Conservation (phyloP, 2,329 filamentous ascomycete genomes). For the Fusarium sp. region DNA sequence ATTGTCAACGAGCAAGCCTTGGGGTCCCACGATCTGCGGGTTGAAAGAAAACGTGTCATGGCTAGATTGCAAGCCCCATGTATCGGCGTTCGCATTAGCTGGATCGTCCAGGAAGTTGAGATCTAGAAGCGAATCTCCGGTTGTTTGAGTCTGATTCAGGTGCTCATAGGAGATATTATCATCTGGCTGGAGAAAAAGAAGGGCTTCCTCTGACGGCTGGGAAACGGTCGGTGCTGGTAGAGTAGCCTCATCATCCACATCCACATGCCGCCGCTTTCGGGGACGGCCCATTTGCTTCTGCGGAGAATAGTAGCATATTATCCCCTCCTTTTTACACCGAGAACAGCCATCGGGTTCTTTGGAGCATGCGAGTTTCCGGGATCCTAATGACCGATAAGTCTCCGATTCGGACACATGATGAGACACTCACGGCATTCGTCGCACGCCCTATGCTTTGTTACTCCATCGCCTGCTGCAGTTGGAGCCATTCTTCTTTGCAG, state of each 20-base stretch:
- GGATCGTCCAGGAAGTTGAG: slow-evolving; percentile 49
- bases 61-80: slow-evolving; percentile 50
- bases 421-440: slow-evolving; percentile 70
- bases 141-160: slow-evolving; percentile 2
- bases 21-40: slow-evolving; percentile 24
- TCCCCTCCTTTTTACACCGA: slow-evolving; percentile 65
- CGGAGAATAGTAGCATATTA: slow-evolving; percentile 68
- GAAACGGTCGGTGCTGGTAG: not conserved
- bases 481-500: slow-evolving; percentile 33
- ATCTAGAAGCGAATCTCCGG: slow-evolving; percentile 42
- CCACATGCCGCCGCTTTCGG: slow-evolving; percentile 61
- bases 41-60: slow-evolving; percentile 32
- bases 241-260: slow-evolving; percentile 46
- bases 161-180: slow-evolving; percentile 6
- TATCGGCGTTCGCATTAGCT: slow-evolving; percentile 44
- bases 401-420: slow-evolving; percentile 31
- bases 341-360: slow-evolving; percentile 69
- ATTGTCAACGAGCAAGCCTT: slow-evolving; percentile 9
- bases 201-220: slow-evolving; percentile 1
- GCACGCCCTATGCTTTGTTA: slow-evolving; percentile 67
- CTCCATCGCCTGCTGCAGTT: slow-evolving; percentile 23
- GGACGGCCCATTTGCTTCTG: slow-evolving; percentile 75
- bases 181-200: not conserved
- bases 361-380: slow-evolving; percentile 71
- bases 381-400: slow-evolving; percentile 55